Evolutionary conservation across 257 asterid species (phyloP).

Genomic region (Euphrasia confusa): DNA sequence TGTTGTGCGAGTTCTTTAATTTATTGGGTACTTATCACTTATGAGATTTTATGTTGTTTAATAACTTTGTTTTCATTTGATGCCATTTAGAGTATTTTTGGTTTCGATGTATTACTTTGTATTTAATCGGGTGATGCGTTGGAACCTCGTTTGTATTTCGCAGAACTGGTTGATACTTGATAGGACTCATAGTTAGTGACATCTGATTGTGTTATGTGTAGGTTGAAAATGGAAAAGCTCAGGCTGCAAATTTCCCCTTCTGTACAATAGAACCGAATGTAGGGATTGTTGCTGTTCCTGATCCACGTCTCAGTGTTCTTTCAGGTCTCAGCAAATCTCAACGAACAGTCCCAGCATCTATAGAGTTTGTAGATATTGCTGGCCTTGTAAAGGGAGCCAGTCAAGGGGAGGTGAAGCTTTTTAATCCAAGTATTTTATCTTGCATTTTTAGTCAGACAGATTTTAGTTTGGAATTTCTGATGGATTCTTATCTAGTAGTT

Average conservation of each 20-base stretch:
- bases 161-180: not conserved
- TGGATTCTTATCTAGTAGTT: slow-evolving; percentile 14
- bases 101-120: not conserved
- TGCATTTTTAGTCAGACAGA: slow-evolving; percentile 16
- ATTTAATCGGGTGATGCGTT: not conserved
- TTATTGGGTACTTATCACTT: not conserved
- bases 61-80: slow-evolving; percentile 2
- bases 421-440: slow-evolving; percentile 17
- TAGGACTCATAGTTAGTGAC: not conserved
- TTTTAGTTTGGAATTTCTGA: slow-evolving; percentile 8
- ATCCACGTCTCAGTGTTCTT: slow-evolving; percentile 78
- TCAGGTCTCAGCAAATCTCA: slow-evolving; percentile 85
- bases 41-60: slow-evolving; percentile 1
- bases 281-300: slow-evolving; percentile 95
- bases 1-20: not conserved
- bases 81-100: slow-evolving; percentile 15
- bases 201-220: slow-evolving; percentile 29
- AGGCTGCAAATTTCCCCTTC: slow-evolving; percentile 95
- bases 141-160: slow-evolving; percentile 9
- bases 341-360: slow-evolving; percentile 77
- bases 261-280: slow-evolving; percentile 97
- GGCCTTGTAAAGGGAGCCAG: slow-evolving; percentile 99
- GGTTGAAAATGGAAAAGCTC: slow-evolving; percentile 99
- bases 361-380: slow-evolving; percentile 96
- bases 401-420: slow-evolving; percentile 84